Evolutionary conservation across 192 early-diverging fungal genomes (phyloP).

Genomic region (Backusella morwellensis): DNA sequence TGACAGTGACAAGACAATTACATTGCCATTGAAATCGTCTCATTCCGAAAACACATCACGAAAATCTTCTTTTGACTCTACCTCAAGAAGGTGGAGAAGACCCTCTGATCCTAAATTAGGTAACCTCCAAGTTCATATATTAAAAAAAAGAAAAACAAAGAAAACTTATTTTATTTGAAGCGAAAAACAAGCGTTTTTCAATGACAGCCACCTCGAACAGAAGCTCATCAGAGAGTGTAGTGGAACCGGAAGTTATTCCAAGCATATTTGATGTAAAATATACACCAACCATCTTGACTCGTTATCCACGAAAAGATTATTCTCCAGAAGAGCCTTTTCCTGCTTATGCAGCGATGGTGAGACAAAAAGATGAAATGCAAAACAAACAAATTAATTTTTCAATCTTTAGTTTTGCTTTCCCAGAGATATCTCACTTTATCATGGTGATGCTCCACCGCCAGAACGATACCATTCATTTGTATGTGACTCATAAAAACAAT

Average conservation of each 20-base stretch:
- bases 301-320: slow-evolving; percentile 21
- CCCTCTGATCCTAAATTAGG: slow-evolving; percentile 9
- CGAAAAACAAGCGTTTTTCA: background rate
- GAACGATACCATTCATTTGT: slow-evolving; percentile 35
- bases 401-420: slow-evolving; percentile 36
- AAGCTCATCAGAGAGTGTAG: background rate
- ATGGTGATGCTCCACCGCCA: slow-evolving; percentile 23
- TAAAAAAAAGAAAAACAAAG: background rate
- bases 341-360: slow-evolving; percentile 33
- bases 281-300: slow-evolving; percentile 24
- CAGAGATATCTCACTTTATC: slow-evolving; percentile 28
- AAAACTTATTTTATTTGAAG: background rate
- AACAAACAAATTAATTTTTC: background rate
- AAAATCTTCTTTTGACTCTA: background rate
- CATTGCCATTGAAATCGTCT: background rate
- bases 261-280: slow-evolving; percentile 30
- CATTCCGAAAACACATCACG: background rate
- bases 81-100: slow-evolving; percentile 2
- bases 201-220: background rate
- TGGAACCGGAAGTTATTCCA: slow-evolving; percentile 5
- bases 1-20: slow-evolving; percentile 3
- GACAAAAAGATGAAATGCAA: background rate
- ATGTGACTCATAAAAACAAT: slow-evolving; percentile 6
- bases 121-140: background rate
- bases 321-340: slow-evolving; percentile 28